Conservation (phyloP, 306 rosid species). For the Neltuma alba region DNA sequence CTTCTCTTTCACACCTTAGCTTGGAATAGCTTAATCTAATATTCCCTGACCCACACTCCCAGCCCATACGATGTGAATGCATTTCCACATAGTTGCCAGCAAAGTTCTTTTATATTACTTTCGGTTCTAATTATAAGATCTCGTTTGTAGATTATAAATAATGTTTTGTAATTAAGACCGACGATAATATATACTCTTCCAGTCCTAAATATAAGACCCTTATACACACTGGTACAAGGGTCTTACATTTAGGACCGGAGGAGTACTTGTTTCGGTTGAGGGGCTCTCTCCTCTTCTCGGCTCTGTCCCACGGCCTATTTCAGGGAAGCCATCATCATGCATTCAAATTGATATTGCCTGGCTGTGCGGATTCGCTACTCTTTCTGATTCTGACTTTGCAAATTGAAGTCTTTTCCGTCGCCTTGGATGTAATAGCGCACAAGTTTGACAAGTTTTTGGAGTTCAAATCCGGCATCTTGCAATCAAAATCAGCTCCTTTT, state of each 20-base stretch:
- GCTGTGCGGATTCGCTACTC: not conserved
- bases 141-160: too few relatives aligned
- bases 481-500: slow-evolving; percentile 47
- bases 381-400: not conserved
- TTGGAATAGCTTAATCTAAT: not conserved
- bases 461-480: slow-evolving; percentile 48
- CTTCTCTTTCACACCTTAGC: not conserved
- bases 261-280: not conserved
- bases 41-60: not conserved
- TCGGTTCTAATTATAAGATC: too few relatives aligned
- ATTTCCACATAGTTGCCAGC: not conserved
- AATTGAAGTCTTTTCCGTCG: slow-evolving; percentile 31
- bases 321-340: not conserved
- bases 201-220: too few relatives aligned
- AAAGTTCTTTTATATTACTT: not conserved
- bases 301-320: too few relatives aligned
- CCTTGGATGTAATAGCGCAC: slow-evolving; percentile 47
- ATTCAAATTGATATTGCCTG: not conserved
- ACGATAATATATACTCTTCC: too few relatives aligned
- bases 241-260: too few relatives aligned
- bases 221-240: too few relatives aligned
- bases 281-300: not conserved
- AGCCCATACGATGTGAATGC: not conserved
- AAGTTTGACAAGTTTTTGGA: slow-evolving; percentile 51
- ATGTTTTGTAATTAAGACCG: too few relatives aligned